These are phyloP conservation scores for Penicillium turbatum DNA, from an alignment of 495 filamentous ascomycete genomes.

Conservation along the genomic window DNA sequence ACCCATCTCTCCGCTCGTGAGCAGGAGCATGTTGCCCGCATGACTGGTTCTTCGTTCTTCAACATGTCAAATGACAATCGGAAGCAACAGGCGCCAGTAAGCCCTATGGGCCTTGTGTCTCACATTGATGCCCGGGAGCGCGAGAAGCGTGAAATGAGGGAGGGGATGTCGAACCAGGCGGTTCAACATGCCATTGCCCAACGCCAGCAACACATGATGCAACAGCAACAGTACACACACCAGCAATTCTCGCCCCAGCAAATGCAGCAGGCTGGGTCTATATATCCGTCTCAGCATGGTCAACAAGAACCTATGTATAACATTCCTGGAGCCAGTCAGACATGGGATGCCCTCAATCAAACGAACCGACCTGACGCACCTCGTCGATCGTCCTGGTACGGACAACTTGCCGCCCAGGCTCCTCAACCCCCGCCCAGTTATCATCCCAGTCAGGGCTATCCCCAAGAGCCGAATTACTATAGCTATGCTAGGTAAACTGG, in stretches of 20 bases:
- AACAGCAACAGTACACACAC: conserved; percentile 33
- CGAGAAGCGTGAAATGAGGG: conserved; percentile 67
- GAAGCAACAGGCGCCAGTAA: conserved; percentile 38
- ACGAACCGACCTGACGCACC: conserved; percentile 32
- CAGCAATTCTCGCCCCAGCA: conserved; percentile 14
- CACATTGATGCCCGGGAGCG: conserved; percentile 73
- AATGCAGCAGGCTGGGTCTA: conserved; percentile 14
- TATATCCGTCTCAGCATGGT: conserved; percentile 19
- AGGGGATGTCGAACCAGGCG: conserved; percentile 65
- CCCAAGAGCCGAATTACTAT: conserved; percentile 26
- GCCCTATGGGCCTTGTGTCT: conserved; percentile 62
- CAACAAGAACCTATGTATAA: conserved; percentile 32
- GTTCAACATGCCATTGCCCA: conserved; percentile 78
- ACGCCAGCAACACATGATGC: conserved; percentile 48
- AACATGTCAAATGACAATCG: conserved; percentile 56
- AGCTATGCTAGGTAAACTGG: conserved; percentile 26
- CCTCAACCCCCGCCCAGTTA: conserved; percentile 22
- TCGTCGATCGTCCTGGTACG: conserved; percentile 41
- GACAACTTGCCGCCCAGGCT: conserved; percentile 27
- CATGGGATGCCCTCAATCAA: conserved; percentile 42
- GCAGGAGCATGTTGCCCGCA: conserved; percentile 86
- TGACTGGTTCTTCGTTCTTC: conserved; percentile 79
- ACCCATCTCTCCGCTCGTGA: conserved; percentile 82
- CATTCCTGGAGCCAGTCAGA: conserved; percentile 39
- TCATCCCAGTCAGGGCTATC: conserved; percentile 26